phyloP scores from a whole-genome alignment of 179 eudicot genomes.

The Camellia oleifera region DNA sequence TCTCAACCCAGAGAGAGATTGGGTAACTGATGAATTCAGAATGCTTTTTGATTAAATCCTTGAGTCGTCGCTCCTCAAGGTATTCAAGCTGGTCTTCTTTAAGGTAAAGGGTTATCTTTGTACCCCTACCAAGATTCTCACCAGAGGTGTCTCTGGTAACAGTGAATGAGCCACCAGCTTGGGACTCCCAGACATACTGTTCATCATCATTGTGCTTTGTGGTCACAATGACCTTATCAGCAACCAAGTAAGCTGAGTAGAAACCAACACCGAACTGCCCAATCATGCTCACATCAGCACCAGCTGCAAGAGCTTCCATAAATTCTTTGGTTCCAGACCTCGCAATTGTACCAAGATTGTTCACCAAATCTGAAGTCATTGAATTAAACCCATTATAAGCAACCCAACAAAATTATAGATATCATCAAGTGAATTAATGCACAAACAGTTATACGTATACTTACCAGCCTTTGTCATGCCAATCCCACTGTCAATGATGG shows the following conservation, averaged over 20 bases:
- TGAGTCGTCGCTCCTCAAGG: slow-evolving; percentile 77
- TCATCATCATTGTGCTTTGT: slow-evolving; percentile 88
- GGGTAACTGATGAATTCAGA: slow-evolving; percentile 92
- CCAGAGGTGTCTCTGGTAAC: slow-evolving; percentile 72
- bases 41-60: slow-evolving; percentile 80
- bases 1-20: slow-evolving; percentile 78
- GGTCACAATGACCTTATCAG: slow-evolving; percentile 67
- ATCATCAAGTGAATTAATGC: neutral
- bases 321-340: slow-evolving; percentile 70
- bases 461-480: slow-evolving; percentile 65
- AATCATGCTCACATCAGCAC: slow-evolving; percentile 76
- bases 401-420: neutral
- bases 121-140: slow-evolving; percentile 76
- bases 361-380: slow-evolving; percentile 51
- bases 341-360: slow-evolving; percentile 68
- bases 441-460: neutral
- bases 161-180: slow-evolving; percentile 90
- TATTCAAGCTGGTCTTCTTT: slow-evolving; percentile 93
- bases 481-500: slow-evolving; percentile 58
- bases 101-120: slow-evolving; percentile 63
- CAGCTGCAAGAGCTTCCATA: slow-evolving; percentile 75
- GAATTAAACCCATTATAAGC: neutral
- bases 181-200: slow-evolving; percentile 84
- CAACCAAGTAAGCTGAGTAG: slow-evolving; percentile 72
- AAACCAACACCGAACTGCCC: slow-evolving; percentile 76